Conservation (phyloP, 2,329 filamentous ascomycete species). For the Penicillium sp. region DNA sequence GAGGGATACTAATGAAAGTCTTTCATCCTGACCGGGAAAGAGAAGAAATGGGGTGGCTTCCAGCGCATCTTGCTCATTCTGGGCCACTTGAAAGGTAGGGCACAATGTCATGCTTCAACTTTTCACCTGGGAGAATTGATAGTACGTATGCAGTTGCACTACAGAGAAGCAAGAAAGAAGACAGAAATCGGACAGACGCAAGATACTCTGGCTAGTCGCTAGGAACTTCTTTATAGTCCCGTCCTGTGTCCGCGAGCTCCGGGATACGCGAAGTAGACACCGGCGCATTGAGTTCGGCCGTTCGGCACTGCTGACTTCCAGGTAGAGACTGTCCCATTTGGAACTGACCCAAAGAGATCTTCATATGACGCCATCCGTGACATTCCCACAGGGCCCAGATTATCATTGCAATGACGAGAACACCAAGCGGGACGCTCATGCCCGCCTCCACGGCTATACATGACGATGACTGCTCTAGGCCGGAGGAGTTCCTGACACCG, state of each 20-base stretch:
- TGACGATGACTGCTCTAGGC: background rate
- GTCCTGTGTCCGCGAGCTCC: constrained; percentile 1
- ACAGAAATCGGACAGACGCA: background rate
- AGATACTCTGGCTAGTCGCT: background rate
- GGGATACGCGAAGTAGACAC: background rate
- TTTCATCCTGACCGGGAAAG: constrained; percentile 5
- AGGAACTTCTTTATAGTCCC: constrained; percentile 1
- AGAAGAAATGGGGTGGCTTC: constrained; percentile 11
- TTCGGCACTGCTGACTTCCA: constrained; percentile 1
- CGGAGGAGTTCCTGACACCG: background rate
- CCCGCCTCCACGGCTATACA: constrained; percentile 2
- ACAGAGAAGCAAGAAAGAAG: no score
- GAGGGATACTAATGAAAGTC: constrained; percentile 6
- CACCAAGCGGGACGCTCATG: constrained; percentile 1
- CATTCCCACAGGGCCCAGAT: constrained; percentile 4
- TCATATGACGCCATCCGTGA: background rate
- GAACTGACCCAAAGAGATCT: background rate
- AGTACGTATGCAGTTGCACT: no score
- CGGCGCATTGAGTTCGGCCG: constrained; percentile 1
- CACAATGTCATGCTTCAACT: no score
- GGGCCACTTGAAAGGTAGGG: no score
- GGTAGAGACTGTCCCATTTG: background rate
- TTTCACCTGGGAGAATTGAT: no score
- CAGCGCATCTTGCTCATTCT: constrained; percentile 9
- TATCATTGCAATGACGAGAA: background rate